Conservation (phyloP, 176 grass and related monocot genomes). For the Canna indica region DNA sequence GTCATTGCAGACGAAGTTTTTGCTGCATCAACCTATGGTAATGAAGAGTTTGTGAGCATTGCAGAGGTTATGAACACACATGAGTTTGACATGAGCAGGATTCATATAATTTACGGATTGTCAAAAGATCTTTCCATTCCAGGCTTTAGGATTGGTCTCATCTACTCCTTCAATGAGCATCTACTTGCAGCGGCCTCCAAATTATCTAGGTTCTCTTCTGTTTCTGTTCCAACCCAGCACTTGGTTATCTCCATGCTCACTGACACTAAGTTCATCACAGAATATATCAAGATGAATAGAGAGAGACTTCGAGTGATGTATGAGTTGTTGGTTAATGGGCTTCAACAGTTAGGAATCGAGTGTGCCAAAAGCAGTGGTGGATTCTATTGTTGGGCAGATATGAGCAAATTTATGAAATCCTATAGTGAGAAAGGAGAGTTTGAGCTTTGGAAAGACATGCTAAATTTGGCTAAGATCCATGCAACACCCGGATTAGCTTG, state of each 20-base stretch:
- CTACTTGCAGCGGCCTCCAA: conserved; percentile 62
- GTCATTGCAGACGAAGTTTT: conserved; percentile 90
- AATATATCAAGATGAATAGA: conserved; percentile 50
- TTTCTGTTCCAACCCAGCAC: conserved; percentile 53
- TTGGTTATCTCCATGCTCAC: conserved; percentile 76
- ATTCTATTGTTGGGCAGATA: conserved; percentile 91
- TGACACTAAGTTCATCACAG: conserved; percentile 54
- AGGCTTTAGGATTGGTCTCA: conserved; percentile 64
- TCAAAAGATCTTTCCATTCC: conserved; percentile 76
- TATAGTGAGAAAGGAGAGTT: conserved; percentile 89
- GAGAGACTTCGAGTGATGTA: conserved; percentile 53
- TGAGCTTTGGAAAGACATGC: conserved; percentile 67
- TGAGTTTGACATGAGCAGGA: conserved; percentile 64
- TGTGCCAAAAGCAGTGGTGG: conserved; percentile 66
- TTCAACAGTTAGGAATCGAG: conserved; percentile 65
- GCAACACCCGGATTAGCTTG: conserved; percentile 65
- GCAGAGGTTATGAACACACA: conserved; percentile 55
- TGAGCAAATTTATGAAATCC: conserved; percentile 72
- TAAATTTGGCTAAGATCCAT: conserved; percentile 69
- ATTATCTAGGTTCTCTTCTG: conserved; percentile 79
- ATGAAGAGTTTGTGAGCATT: conserved; percentile 55
- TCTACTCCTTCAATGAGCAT: conserved; percentile 75
- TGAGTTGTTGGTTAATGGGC: conserved; percentile 40
- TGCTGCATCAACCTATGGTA: conserved; percentile 71
- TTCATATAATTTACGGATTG: conserved; percentile 80